phyloP scores from a whole-genome alignment of 163 green algal genomes.

The Scenedesmus sp. region DNA sequence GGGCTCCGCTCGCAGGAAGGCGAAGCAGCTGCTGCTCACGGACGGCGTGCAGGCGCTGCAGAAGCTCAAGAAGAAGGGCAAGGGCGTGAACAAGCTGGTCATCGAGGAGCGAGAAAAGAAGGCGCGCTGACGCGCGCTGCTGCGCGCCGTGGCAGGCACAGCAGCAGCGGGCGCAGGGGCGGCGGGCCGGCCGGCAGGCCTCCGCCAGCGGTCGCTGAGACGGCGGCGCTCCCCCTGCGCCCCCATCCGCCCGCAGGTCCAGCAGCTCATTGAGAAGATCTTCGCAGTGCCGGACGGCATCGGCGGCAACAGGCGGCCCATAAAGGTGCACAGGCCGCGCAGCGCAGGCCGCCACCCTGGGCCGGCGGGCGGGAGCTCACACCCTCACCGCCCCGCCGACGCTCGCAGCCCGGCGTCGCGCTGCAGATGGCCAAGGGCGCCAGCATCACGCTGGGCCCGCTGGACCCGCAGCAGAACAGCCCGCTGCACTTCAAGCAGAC shows the following conservation, averaged over 20 bases:
- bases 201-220: too few species aligned
- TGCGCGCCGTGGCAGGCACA: too few species aligned
- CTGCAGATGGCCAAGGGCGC: too few species aligned
- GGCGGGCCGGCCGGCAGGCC: too few species aligned
- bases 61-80: constrained; percentile 71
- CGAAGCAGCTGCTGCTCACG: constrained; percentile 63
- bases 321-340: too few species aligned
- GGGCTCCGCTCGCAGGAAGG: constrained; percentile 36
- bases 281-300: constrained; percentile 63
- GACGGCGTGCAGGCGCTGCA: constrained; percentile 54
- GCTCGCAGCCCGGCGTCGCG: too few species aligned
- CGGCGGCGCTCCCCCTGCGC: too few species aligned
- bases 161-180: too few species aligned
- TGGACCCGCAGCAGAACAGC: constrained; percentile 19
- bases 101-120: constrained; percentile 57
- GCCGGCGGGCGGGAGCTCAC: too few species aligned
- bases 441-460: constrained; percentile 10
- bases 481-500: constrained; percentile 43
- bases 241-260: constrained; percentile 54
- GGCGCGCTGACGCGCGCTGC: constrained; percentile 30
- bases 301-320: constrained; percentile 46
- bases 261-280: constrained; percentile 62
- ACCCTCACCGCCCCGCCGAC: too few species aligned
- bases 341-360: too few species aligned
- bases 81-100: constrained; percentile 55